Evolutionary conservation across 169 alveolate genomes (phyloP).

Genomic region (Ichthyophthirius multifiliis): DNA sequence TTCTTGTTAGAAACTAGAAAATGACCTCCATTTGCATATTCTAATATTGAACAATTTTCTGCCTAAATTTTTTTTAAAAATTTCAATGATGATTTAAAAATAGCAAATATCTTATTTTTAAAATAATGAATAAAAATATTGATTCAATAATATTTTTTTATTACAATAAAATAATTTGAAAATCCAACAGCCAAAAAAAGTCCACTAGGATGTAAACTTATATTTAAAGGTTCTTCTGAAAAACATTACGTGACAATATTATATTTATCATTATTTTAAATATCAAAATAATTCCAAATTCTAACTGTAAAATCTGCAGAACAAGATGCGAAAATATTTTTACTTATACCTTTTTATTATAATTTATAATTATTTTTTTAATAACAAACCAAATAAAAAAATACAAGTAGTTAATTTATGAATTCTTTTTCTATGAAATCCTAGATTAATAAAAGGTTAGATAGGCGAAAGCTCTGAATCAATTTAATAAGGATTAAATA

Average conservation of each 20-base stretch:
- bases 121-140: too few species aligned
- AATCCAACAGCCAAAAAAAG: slow-evolving; percentile 39
- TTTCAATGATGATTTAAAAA: slow-evolving; percentile 19
- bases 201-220: slow-evolving; percentile 43
- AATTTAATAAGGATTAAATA: slow-evolving; percentile 16
- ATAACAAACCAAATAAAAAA: too few species aligned
- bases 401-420: slow-evolving; percentile 24
- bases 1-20: slow-evolving; percentile 27
- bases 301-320: slow-evolving; percentile 43
- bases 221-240: slow-evolving; percentile 39
- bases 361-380: too few species aligned
- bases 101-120: slow-evolving; percentile 42
- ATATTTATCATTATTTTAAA: slow-evolving; percentile 25
- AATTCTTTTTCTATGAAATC: slow-evolving; percentile 38
- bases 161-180: slow-evolving; percentile 30
- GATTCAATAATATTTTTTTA: too few species aligned
- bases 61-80: slow-evolving; percentile 18
- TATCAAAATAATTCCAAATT: slow-evolving; percentile 41
- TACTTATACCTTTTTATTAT: too few species aligned
- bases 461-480: slow-evolving; percentile 37
- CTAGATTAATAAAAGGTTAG: slow-evolving; percentile 31
- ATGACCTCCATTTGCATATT: slow-evolving; percentile 43
- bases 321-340: slow-evolving; percentile 37
- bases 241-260: slow-evolving; percentile 27
- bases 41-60: slow-evolving; percentile 19